Conservation (phyloP, 2,329 filamentous ascomycete genomes). For the Claviceps spartinae region DNA sequence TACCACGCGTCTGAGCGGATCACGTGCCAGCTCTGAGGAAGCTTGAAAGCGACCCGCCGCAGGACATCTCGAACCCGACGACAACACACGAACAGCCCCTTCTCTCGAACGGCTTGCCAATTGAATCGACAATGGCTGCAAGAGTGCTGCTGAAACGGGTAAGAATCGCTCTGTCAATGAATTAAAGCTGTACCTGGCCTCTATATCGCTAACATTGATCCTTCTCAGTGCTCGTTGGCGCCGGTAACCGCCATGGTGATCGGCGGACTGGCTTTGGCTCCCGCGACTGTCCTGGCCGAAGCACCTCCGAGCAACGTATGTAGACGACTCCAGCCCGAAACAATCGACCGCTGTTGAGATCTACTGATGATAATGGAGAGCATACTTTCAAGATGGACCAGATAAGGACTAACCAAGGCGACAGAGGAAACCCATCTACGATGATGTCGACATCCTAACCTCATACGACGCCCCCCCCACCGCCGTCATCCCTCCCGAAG, state of each 20-base stretch:
- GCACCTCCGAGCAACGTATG: constrained; percentile 26
- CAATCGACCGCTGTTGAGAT: neutral
- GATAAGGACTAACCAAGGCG: neutral
- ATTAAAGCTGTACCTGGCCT: constrained; percentile 3
- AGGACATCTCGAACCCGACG: constrained; percentile 7
- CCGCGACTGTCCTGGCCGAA: constrained; percentile 38
- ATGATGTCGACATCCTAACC: constrained; percentile 43
- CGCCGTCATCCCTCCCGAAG: constrained; percentile 13
- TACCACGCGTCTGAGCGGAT: constrained; percentile 1
- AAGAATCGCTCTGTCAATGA: constrained; percentile 10
- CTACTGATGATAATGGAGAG: too few species aligned
- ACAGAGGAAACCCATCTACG: constrained; percentile 65
- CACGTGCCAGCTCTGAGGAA: constrained; percentile 4
- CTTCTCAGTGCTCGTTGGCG: constrained; percentile 34
- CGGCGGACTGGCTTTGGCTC: constrained; percentile 33
- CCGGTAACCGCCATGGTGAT: constrained; percentile 40
- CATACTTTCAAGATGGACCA: too few species aligned
- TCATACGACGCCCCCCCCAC: constrained; percentile 13
- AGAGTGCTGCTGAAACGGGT: constrained; percentile 47
- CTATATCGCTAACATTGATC: constrained; percentile 15
- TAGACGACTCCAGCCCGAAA: neutral
- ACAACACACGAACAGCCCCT: constrained; percentile 11
- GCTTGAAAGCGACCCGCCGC: constrained; percentile 5
- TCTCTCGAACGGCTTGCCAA: constrained; percentile 21
- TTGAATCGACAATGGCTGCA: constrained; percentile 40